Evolutionary conservation across 108 stramenopile genomes (phyloP).

Genomic region (Stephanodiscus minutulus): DNA sequence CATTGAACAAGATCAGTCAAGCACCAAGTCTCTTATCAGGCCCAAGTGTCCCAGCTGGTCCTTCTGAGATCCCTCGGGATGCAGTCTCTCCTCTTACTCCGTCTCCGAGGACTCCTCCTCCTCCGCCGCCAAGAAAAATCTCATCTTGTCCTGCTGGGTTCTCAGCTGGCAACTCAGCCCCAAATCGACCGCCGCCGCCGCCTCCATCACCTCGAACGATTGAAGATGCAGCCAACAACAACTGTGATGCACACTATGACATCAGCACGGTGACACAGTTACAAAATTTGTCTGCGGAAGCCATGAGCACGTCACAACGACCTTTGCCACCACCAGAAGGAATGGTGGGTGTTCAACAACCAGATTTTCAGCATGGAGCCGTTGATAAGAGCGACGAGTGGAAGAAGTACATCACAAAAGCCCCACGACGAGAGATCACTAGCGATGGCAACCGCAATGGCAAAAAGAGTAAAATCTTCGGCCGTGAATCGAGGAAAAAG

Average conservation of each 20-base stretch:
- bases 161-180: neutral
- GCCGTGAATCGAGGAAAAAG: conserved; percentile 9
- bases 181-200: neutral
- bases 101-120: neutral
- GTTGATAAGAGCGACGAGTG: neutral
- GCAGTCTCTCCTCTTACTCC: neutral
- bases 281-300: too few relatives aligned
- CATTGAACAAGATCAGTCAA: neutral
- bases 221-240: neutral
- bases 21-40: neutral
- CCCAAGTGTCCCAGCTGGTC: neutral
- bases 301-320: neutral
- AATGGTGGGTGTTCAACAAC: neutral
- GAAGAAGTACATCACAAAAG: conserved; percentile 1
- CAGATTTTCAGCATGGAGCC: neutral
- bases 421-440: conserved; percentile 4
- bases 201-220: neutral
- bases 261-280: too few relatives aligned
- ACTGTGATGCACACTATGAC: neutral
- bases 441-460: neutral
- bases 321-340: neutral
- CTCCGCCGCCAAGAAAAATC: too few relatives aligned
- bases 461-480: conserved; percentile 12
- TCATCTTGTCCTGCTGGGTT: too few relatives aligned
- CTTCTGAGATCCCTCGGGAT: neutral